phyloP scores from a whole-genome alignment of 1,284 basidiomycete genomes.

The Ganoderma multipileum region DNA sequence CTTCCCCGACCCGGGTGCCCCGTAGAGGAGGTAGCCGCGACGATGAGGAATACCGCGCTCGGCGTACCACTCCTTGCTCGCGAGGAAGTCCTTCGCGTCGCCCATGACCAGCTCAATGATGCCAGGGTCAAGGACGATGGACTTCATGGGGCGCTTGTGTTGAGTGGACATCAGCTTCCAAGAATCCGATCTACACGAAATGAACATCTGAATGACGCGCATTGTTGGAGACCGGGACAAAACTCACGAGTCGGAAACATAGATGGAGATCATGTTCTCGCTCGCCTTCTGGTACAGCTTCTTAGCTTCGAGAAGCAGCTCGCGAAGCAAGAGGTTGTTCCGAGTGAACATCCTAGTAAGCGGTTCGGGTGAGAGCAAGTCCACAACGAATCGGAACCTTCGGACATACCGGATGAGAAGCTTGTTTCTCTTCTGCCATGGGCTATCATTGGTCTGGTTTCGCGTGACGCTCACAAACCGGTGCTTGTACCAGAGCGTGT shows the following conservation, averaged over 20 bases:
- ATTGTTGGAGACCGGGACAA: background rate
- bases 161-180: constrained; percentile 66
- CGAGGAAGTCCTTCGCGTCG: constrained; percentile 72
- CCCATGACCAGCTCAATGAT: constrained; percentile 67
- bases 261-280: constrained; percentile 61
- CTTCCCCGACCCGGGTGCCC: constrained; percentile 79
- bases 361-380: background rate
- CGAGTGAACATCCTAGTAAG: constrained; percentile 57
- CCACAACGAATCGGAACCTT: background rate
- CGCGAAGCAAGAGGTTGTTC: constrained; percentile 52
- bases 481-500: constrained; percentile 43
- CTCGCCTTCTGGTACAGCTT: constrained; percentile 56
- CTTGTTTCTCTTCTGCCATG: constrained; percentile 34
- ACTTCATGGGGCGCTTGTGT: constrained; percentile 66
- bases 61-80: constrained; percentile 70
- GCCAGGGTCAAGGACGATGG: constrained; percentile 72
- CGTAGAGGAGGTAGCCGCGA: constrained; percentile 75
- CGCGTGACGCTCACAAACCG: constrained; percentile 39
- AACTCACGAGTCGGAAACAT: constrained; percentile 55
- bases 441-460: constrained; percentile 32
- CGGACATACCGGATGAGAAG: constrained; percentile 38
- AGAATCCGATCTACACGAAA: constrained; percentile 37
- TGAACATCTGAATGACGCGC: background rate
- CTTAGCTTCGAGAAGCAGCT: constrained; percentile 64
- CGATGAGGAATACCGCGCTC: constrained; percentile 76